Percentiles rank a stretch among this genome's conserved stretches.
Conservation (phyloP, 1,139 yeast genomes). For the Yamadazyma diddensiae region DNA sequence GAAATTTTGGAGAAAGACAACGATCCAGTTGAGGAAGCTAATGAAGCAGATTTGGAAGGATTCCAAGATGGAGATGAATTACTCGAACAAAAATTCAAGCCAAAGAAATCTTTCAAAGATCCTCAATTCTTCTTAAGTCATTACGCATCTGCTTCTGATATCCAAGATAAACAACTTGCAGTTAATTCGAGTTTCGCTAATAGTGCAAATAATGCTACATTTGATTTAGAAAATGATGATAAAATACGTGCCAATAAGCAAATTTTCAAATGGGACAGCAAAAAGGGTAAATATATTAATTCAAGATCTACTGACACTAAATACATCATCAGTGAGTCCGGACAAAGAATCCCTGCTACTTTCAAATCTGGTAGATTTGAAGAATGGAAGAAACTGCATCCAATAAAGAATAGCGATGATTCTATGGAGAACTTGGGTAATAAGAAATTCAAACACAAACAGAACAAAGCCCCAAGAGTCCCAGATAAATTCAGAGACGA, state of each 20-base stretch:
- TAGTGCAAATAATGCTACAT: slow-evolving; percentile 80
- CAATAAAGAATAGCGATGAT: slow-evolving; percentile 9
- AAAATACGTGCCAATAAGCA: slow-evolving; percentile 62
- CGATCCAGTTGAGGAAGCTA: slow-evolving; percentile 18
- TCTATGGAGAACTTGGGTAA: slow-evolving; percentile 18
- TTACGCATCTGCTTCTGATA: slow-evolving; percentile 76
- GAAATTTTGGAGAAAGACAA: slow-evolving; percentile 54
- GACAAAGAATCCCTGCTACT: slow-evolving; percentile 89
- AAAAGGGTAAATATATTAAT: slow-evolving; percentile 87
- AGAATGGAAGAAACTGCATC: slow-evolving; percentile 72
- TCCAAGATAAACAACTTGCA: slow-evolving; percentile 81
- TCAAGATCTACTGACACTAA: slow-evolving; percentile 77
- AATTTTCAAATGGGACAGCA: slow-evolving; percentile 89
- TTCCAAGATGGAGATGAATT: slow-evolving; percentile 65
- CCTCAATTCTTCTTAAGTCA: slow-evolving; percentile 85
- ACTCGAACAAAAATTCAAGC: slow-evolving; percentile 30
- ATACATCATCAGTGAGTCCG: slow-evolving; percentile 92
- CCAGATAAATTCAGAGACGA: slow-evolving; percentile 92
- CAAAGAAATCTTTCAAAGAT: slow-evolving; percentile 61
- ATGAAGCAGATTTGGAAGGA: slow-evolving; percentile 51
- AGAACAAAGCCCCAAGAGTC: slow-evolving; percentile 74
- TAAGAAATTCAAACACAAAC: slow-evolving; percentile 70
- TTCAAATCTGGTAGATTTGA: slow-evolving; percentile 90
- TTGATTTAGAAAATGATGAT: slow-evolving; percentile 83
- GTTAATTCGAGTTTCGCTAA: slow-evolving; percentile 68